Conservation (phyloP, 1,284 basidiomycete species). For the Malassezia restricta region DNA sequence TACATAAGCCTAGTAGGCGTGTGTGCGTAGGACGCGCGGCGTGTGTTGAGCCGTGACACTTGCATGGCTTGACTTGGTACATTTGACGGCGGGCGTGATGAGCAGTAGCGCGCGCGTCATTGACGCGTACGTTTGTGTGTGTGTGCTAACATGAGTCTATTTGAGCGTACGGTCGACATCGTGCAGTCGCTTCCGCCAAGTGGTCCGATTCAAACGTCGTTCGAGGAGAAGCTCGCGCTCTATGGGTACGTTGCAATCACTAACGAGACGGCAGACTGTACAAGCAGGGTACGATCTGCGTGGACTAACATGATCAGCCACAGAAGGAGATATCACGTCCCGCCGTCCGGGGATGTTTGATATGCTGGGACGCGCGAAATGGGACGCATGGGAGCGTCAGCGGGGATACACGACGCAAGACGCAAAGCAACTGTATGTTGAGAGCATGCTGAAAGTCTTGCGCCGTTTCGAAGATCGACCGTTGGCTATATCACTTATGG, state of each 20-base stretch:
- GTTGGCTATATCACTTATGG: constrained; percentile 60
- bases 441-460: constrained; percentile 70
- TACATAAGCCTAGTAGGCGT: not conserved
- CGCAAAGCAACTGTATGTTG: constrained; percentile 80
- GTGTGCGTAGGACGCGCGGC: not conserved
- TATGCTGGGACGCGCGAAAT: constrained; percentile 85
- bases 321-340: constrained; percentile 68
- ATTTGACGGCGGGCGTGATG: too few relatives aligned
- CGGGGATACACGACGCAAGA: constrained; percentile 64
- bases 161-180: constrained; percentile 85
- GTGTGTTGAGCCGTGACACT: constrained; percentile 37
- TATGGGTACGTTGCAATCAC: constrained; percentile 56
- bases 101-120: constrained; percentile 20
- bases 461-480: constrained; percentile 72
- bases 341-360: constrained; percentile 78
- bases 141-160: constrained; percentile 52
- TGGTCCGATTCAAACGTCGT: constrained; percentile 87
- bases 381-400: constrained; percentile 92
- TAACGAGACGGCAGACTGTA: constrained; percentile 33
- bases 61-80: too few relatives aligned
- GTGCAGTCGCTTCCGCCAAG: constrained; percentile 79
- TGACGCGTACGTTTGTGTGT: constrained; percentile 25
- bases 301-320: constrained; percentile 52
- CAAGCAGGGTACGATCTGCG: constrained; percentile 36
- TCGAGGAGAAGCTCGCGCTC: constrained; percentile 88